Conservation (phyloP, 2,329 filamentous ascomycete genomes). For the Penicillium sp. region DNA sequence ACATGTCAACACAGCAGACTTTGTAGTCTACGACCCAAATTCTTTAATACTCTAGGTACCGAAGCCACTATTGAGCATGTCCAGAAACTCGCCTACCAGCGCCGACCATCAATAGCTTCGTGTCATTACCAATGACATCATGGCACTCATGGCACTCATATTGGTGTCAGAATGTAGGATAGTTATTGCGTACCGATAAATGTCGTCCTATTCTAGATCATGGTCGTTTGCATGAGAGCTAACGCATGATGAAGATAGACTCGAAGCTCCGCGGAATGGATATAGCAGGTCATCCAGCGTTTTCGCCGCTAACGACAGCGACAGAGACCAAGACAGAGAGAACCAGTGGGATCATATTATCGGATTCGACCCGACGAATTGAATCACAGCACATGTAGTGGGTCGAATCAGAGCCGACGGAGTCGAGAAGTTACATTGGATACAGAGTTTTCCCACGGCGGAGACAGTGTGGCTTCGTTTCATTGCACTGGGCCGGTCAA, state of each 20-base stretch:
- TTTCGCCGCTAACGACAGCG: constrained; percentile 18
- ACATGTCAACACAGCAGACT: too few species aligned
- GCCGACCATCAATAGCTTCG: too few species aligned
- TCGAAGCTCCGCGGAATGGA: background rate
- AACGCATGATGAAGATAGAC: background rate
- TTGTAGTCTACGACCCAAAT: too few species aligned
- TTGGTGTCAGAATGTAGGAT: constrained; percentile 13
- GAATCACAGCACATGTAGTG: too few species aligned
- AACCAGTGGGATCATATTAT: constrained; percentile 12
- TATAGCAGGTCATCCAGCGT: constrained; percentile 27
- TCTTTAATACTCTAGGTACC: too few species aligned
- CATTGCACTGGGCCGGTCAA: constrained; percentile 30
- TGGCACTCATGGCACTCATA: constrained; percentile 20
- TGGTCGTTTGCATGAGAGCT: background rate
- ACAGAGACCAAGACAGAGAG: constrained; percentile 20
- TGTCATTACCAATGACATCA: constrained; percentile 16
- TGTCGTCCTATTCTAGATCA: constrained; percentile 29
- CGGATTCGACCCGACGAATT: constrained; percentile 10
- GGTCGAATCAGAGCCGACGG: constrained; percentile 1
- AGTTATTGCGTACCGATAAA: constrained; percentile 20
- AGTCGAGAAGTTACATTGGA: constrained; percentile 31
- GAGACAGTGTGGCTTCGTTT: constrained; percentile 32
- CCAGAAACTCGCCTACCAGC: too few species aligned
- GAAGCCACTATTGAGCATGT: too few species aligned
- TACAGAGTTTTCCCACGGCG: constrained; percentile 32